phyloP scores from a whole-genome alignment of 495 filamentous ascomycete species.

The Aspergillus steynii region DNA sequence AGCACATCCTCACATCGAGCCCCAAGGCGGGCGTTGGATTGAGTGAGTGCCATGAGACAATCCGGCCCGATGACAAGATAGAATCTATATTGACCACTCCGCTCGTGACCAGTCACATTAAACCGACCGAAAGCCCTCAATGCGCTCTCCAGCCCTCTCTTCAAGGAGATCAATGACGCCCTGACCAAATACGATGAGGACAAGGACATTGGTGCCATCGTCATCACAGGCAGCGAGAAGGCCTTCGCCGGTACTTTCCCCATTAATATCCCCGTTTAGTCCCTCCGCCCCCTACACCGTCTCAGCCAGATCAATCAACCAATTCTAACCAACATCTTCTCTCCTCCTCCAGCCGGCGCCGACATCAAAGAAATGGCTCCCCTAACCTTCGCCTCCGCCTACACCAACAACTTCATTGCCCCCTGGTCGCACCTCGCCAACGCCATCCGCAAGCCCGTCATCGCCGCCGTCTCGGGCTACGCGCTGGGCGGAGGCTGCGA shows the following conservation, averaged over 20 bases:
- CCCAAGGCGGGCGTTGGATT: slow-evolving; percentile 88
- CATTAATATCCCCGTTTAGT: neutral
- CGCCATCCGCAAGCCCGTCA: slow-evolving; percentile 82
- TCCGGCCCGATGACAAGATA: neutral
- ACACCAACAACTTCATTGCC: slow-evolving; percentile 87
- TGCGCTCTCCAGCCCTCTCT: slow-evolving; percentile 84
- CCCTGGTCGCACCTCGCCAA: slow-evolving; percentile 84
- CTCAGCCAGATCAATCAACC: neutral
- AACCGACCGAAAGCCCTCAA: slow-evolving; percentile 95
- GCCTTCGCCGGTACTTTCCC: slow-evolving; percentile 71
- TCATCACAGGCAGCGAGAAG: slow-evolving; percentile 83
- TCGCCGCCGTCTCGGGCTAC: slow-evolving; percentile 91
- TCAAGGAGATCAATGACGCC: slow-evolving; percentile 83
- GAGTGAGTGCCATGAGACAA: slow-evolving; percentile 53
- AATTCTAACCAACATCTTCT: neutral
- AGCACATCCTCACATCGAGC: slow-evolving; percentile 75
- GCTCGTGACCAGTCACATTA: slow-evolving; percentile 68
- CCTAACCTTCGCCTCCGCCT: slow-evolving; percentile 81
- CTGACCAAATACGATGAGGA: slow-evolving; percentile 71
- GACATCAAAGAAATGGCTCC: slow-evolving; percentile 99
- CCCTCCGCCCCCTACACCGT: neutral
- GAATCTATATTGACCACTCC: slow-evolving; percentile 11
- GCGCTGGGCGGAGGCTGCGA: slow-evolving; percentile 95
- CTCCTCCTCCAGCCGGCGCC: slow-evolving; percentile 64
- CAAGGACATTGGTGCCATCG: slow-evolving; percentile 68